Base-by-base conservation (phyloP, 2,329 filamentous ascomycete species). In the Fusarium sp. region DNA sequence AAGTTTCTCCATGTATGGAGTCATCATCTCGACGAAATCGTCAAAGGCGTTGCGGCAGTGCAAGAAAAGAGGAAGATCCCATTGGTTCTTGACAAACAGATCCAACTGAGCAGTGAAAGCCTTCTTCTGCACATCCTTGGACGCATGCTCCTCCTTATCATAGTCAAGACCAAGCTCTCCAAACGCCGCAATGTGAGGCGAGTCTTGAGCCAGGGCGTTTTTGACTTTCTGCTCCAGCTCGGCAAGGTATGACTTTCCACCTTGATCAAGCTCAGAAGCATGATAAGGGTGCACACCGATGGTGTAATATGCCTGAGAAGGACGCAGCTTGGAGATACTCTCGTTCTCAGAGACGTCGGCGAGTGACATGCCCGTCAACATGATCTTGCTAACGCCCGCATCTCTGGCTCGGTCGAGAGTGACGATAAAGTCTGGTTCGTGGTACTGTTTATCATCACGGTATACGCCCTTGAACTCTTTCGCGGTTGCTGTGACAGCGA, bases 221-320 rank as follows among this genome's bases (percentile, higher is more conserved):
- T 74, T 71, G 5, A 76, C 74, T 28, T 69, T 69, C 25, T 68
- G 62, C 52, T 69, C 72, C n/a, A 76, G 44, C 26, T 72, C 62
- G 12, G 55, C 56, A 13, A 75, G 58, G 31, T 75, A 73, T 12
- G 69, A 45, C 48, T 74, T 64, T 5, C 75, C 74, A 23, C 74
- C 74, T 11, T 70, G 58, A 9, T 82, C 81, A 2, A 83, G 79
- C 58, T 85, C 83, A 0, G 71, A 71, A 0, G 83, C 84, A 49
- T 86, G 82, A 58, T 86, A 86, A 0, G 84, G 84, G 59, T 86
- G 84, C 6, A 86, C 78, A 2, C 84, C 84, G 12, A 86, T 77
- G 3, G 84, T 86, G 58, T 84, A 74, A 13, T 77, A 81, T 62
- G 83, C 84, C 31, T 76, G 75, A 4, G 62, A 44, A 4, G 76